Conservation (phyloP, 1,139 yeast species). For the Magnusiomyces suaveolens region DNA sequence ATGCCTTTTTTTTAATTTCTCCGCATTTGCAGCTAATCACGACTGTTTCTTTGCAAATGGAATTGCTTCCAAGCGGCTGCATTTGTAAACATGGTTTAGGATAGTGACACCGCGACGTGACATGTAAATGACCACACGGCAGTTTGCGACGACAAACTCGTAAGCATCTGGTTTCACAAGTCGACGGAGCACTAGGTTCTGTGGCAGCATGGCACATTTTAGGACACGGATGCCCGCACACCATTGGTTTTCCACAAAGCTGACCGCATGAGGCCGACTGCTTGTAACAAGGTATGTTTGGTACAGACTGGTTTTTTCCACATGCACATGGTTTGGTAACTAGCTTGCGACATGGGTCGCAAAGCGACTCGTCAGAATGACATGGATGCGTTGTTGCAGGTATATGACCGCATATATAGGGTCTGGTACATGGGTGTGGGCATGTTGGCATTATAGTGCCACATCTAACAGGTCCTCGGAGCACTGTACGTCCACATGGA, state of each 20-base stretch:
- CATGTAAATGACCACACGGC: slow-evolving; percentile 61
- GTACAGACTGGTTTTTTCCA: slow-evolving; percentile 41
- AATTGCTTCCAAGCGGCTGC: not conserved
- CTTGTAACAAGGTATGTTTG: slow-evolving; percentile 64
- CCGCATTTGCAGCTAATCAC: slow-evolving; percentile 14
- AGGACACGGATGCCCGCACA: slow-evolving; percentile 66
- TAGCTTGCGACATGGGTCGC: slow-evolving; percentile 71
- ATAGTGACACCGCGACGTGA: slow-evolving; percentile 50
- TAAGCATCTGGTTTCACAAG: slow-evolving; percentile 31
- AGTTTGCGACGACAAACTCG: slow-evolving; percentile 50
- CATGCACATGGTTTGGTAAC: slow-evolving; percentile 64
- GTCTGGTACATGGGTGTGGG: slow-evolving; percentile 55
- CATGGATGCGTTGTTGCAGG: slow-evolving; percentile 63
- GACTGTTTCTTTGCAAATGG: slow-evolving; percentile 9
- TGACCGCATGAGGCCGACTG: slow-evolving; percentile 62
- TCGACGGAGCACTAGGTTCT: slow-evolving; percentile 26
- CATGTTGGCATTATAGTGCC: slow-evolving; percentile 68
- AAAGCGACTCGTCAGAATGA: slow-evolving; percentile 50
- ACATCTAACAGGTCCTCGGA: slow-evolving; percentile 83
- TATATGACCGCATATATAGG: slow-evolving; percentile 60
- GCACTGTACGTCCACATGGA: slow-evolving; percentile 71
- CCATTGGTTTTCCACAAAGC: slow-evolving; percentile 47
- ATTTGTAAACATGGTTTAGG: slow-evolving; percentile 40
- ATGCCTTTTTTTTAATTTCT: slow-evolving; percentile 5
- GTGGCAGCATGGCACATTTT: slow-evolving; percentile 42